These are phyloP conservation scores for Phytopythium kandeliae DNA, from an alignment of 352 stramenopile species.

Conservation along the genomic window DNA sequence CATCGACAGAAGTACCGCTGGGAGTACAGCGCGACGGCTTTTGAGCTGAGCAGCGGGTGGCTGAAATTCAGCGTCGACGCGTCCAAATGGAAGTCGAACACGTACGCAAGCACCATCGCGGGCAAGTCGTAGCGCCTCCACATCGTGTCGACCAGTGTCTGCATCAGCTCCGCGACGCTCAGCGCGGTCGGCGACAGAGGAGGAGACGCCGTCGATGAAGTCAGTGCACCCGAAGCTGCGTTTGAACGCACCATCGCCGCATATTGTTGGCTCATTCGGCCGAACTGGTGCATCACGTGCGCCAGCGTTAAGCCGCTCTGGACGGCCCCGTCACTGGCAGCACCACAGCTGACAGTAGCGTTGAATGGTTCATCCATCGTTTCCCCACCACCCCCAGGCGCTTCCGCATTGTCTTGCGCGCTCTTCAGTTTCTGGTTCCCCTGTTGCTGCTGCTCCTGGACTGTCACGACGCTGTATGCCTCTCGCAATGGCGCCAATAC, in stretches of 20 bases:
- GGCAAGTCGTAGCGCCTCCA: constrained; percentile 75
- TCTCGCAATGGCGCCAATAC: constrained; percentile 57
- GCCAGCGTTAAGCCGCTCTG: constrained; percentile 51
- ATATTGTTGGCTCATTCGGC: constrained; percentile 70
- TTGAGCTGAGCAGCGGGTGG: constrained; percentile 40
- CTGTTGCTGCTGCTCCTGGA: constrained; percentile 22
- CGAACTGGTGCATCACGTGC: constrained; percentile 77
- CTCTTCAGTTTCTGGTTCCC: constrained; percentile 7
- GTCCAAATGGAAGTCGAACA: constrained; percentile 80
- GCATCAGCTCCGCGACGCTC: constrained; percentile 36
- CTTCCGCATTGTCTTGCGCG: not conserved
- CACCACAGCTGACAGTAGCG: not conserved
- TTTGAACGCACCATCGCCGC: constrained; percentile 15
- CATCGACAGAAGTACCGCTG: constrained; percentile 61
- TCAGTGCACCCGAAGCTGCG: not conserved
- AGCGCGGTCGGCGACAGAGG: constrained; percentile 4
- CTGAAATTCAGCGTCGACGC: constrained; percentile 44
- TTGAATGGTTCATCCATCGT: not conserved
- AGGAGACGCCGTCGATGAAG: constrained; percentile 3
- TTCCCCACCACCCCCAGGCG: not conserved
- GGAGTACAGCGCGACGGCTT: constrained; percentile 55
- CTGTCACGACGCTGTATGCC: constrained; percentile 51
- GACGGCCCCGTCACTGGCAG: constrained; percentile 10
- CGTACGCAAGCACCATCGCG: constrained; percentile 65
- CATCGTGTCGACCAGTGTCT: constrained; percentile 43